Conservation (phyloP, 768 basidiomycete genomes). For the Xerocomus spinulosus region DNA sequence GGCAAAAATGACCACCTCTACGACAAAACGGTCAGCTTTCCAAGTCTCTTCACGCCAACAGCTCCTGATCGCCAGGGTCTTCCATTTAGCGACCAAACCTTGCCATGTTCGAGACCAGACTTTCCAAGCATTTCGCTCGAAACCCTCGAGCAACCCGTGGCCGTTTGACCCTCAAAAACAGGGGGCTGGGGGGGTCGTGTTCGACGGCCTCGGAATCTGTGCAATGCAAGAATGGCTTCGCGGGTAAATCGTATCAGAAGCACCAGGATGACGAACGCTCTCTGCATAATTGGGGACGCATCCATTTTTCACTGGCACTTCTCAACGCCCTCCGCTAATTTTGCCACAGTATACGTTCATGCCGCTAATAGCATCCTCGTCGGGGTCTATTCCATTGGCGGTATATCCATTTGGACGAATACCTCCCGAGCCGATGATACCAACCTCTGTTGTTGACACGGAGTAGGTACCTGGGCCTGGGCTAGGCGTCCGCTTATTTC, state of each 20-base stretch:
- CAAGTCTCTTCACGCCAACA: conserved; percentile 17
- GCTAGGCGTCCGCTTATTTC: too few relatives aligned
- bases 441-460: conserved; percentile 1
- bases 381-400: conserved; percentile 3
- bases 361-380: conserved; percentile 9
- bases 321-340: conserved; percentile 22
- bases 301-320: conserved; percentile 28
- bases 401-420: conserved; percentile 5
- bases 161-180: conserved; percentile 18
- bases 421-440: conserved; percentile 7
- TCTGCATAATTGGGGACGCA: conserved; percentile 16
- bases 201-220: conserved; percentile 13
- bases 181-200: conserved; percentile 6
- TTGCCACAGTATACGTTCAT: conserved; percentile 6
- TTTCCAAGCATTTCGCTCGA: conserved; percentile 8
- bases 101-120: conserved; percentile 16
- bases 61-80: conserved; percentile 27
- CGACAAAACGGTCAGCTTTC: conserved; percentile 24
- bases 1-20: conserved; percentile 16
- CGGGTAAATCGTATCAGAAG: conserved; percentile 22
- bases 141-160: conserved; percentile 13
- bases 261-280: conserved; percentile 11
- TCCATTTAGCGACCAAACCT: conserved; percentile 27
- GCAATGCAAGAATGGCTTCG: conserved; percentile 4
- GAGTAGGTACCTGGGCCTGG: background rate